Base-by-base conservation (phyloP, 2,329 filamentous ascomycete genomes). In the Colletotrichum navitas region DNA sequence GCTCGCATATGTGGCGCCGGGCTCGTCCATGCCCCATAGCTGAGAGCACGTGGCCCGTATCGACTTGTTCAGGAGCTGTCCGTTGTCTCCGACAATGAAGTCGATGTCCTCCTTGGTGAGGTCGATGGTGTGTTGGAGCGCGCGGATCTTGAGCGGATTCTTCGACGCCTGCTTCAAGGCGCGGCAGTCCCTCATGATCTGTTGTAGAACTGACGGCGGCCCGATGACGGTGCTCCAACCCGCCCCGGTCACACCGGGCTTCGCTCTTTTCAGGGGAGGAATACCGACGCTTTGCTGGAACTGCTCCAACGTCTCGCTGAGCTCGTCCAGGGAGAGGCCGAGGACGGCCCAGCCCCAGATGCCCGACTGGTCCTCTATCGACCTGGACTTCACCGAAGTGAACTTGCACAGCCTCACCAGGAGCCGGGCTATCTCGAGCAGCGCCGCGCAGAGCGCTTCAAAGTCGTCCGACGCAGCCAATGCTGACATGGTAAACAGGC, bases 311-410 rank as follows among this genome's bases (percentile, higher is more conserved):
- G 43, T 10, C 18, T 45, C 10, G 43, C 18, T n/a, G 43, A 45
- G 43, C 1, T 45, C 7, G 10, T 45, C 43, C 18, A n/a, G 3
- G 1, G 18, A 2, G 1, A 56, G 8, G 18, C 52, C 32, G 5
- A 56, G 32, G 21, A 56, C 32, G 7, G 52, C 32, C 8, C 52
- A 56, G 1, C 52, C 52, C 52, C 52, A 51, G 47, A 86, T 66
- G 56, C 88, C 24, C 1, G 18, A 18, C 7, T 7, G 18, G 43
- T 45, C 43, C 10, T 45, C 43, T 18, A 45, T 18, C 43, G 43
- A n/a, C 43, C 18, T 45, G 3, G 18, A 45, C 43, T n/a, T n/a
- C 2, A 45, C 7, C 18, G 43, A 45, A 1, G 43, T 45, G 43
- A 45, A n/a, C 7, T 45, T 45, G 21, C 43, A 45, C 18, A 45